phyloP scores from a whole-genome alignment of 2,329 filamentous ascomycete species.

The Pseudocercospora pini-densiflorae region DNA sequence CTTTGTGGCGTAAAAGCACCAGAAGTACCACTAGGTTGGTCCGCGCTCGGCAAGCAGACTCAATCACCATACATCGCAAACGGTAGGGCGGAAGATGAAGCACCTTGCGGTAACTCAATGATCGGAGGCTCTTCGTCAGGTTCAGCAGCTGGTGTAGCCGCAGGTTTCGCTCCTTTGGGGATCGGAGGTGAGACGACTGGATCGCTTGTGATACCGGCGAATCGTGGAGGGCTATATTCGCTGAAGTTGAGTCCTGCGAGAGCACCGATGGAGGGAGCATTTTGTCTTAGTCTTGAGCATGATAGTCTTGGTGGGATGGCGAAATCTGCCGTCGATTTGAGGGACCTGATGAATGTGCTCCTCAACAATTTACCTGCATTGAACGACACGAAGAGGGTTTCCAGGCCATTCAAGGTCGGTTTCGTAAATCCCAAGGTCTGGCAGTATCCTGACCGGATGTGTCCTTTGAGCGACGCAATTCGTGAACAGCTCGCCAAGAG shows the following conservation, averaged over 20 bases:
- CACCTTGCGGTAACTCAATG: background rate
- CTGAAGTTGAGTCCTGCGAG: background rate
- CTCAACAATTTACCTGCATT: too few species aligned
- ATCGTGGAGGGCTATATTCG: background rate
- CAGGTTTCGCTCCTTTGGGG: background rate
- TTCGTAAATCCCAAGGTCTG: background rate
- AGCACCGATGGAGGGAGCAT: background rate
- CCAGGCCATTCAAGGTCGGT: background rate
- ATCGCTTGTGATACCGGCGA: background rate
- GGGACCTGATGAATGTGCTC: background rate
- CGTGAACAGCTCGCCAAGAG: background rate
- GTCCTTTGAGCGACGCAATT: background rate
- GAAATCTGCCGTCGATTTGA: background rate
- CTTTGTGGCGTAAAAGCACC: background rate
- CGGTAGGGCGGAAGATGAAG: background rate
- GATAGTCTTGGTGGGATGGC: background rate
- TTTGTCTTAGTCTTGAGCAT: background rate
- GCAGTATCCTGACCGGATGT: constrained; percentile 1
- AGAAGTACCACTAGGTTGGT: background rate
- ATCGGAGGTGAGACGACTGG: constrained; percentile 1
- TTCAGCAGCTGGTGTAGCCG: background rate
- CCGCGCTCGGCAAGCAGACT: background rate
- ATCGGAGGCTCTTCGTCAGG: background rate
- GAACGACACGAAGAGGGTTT: background rate
- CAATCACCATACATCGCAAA: background rate